Evolutionary conservation across 1,284 basidiomycete species (phyloP).

Genomic region (Omphalotus olearius): DNA sequence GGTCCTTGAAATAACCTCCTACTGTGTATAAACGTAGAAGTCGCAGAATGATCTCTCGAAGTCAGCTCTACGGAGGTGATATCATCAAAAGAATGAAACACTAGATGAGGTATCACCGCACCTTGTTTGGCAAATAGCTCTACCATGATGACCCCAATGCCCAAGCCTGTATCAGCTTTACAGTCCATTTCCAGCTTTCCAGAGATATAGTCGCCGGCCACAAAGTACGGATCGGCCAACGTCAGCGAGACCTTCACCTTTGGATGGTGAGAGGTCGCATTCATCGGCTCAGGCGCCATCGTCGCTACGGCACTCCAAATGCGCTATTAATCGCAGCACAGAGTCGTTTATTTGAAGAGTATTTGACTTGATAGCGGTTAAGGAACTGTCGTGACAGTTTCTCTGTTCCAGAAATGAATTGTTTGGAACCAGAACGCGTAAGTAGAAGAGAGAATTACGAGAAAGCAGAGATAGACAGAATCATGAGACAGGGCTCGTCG

Average conservation of each 20-base stretch:
- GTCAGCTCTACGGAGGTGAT: slow-evolving; percentile 49
- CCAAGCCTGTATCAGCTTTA: slow-evolving; percentile 66
- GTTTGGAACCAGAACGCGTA: too few species aligned
- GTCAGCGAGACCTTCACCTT: slow-evolving; percentile 66
- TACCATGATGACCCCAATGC: slow-evolving; percentile 68
- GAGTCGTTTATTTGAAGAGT: too few species aligned
- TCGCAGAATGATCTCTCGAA: slow-evolving; percentile 73
- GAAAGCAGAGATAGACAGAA: too few species aligned
- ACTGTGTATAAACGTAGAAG: slow-evolving; percentile 66
- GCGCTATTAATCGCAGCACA: too few species aligned
- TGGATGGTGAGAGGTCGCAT: slow-evolving; percentile 66
- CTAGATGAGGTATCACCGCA: slow-evolving; percentile 22
- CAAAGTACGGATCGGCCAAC: slow-evolving; percentile 52
- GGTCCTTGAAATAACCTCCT: slow-evolving; percentile 72
- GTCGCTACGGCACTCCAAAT: neutral
- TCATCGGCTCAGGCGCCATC: slow-evolving; percentile 62
- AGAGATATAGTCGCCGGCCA: slow-evolving; percentile 58
- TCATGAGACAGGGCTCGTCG: too few species aligned
- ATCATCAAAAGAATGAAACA: neutral
- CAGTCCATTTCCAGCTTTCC: slow-evolving; percentile 78
- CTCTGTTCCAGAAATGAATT: too few species aligned
- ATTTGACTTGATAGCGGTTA: too few species aligned
- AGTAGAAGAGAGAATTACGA: too few species aligned
- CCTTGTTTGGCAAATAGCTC: slow-evolving; percentile 74
- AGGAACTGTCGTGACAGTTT: too few species aligned